A percentile compares a stretch with the other conserved stretches of the same genome.
Evolutionary conservation across 805 yeast genomes (phyloP).

Genomic region (Candida verbasci): DNA sequence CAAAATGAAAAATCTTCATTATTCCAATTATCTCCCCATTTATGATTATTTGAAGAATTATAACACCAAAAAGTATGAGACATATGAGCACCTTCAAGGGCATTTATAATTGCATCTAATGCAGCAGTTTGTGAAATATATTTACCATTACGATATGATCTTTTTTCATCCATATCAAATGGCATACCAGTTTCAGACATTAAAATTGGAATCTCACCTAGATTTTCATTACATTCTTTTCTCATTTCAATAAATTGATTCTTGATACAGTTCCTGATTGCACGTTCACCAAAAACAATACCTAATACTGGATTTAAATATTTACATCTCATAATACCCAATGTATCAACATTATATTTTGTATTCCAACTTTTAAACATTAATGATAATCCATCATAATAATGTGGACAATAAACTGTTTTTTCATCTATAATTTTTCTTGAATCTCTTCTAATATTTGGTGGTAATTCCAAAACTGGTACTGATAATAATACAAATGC

Average conservation of each 20-base stretch:
- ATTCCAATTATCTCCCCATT: constrained; percentile 91
- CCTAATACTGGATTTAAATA: constrained; percentile 71
- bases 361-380: constrained; percentile 90
- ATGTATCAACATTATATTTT: constrained; percentile 77
- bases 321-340: constrained; percentile 78
- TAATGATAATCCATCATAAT: constrained; percentile 90
- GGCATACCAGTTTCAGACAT: constrained; percentile 98
- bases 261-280: constrained; percentile 67
- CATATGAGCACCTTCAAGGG: constrained; percentile 68
- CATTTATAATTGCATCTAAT: constrained; percentile 74
- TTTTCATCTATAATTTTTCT: constrained; percentile 51
- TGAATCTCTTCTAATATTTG: constrained; percentile 48
- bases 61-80: constrained; percentile 88
- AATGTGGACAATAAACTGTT: constrained; percentile 82
- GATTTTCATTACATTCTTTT: constrained; percentile 52
- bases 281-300: constrained; percentile 76
- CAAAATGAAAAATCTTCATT: constrained; percentile 90
- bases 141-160: constrained; percentile 62
- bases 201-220: constrained; percentile 73
- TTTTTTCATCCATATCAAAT: constrained; percentile 84
- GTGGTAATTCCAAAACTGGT: constrained; percentile 78
- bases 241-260: constrained; percentile 66
- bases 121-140: constrained; percentile 76
- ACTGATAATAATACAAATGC: constrained; percentile 69
- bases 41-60: constrained; percentile 64